phyloP scores from a whole-genome alignment of 2,329 filamentous ascomycete species.

The Didymella exigua region DNA sequence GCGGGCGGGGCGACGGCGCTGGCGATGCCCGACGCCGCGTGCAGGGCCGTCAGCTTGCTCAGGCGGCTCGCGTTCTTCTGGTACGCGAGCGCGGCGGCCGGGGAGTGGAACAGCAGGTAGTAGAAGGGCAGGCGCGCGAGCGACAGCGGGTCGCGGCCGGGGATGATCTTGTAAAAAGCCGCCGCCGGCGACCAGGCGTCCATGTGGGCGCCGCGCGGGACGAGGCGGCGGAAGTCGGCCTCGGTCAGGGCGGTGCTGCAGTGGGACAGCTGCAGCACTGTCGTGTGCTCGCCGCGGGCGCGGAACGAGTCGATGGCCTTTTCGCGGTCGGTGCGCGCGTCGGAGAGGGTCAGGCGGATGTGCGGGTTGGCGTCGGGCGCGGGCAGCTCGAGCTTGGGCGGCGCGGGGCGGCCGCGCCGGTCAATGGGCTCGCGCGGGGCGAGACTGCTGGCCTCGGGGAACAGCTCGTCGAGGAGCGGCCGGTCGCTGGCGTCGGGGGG shows the following conservation, averaged over 20 bases:
- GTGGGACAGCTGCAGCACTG: constrained; percentile 63
- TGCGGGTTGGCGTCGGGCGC: constrained; percentile 20
- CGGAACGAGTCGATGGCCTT: constrained; percentile 29
- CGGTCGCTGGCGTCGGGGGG: constrained; percentile 38
- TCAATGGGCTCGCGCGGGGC: constrained; percentile 21
- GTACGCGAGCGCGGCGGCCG: constrained; percentile 66
- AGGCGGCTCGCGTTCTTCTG: constrained; percentile 60
- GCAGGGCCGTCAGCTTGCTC: constrained; percentile 54
- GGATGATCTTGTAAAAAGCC: constrained; percentile 68
- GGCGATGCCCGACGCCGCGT: constrained; percentile 51
- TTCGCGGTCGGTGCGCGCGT: constrained; percentile 3
- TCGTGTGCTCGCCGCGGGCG: constrained; percentile 36
- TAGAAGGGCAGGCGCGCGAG: constrained; percentile 69
- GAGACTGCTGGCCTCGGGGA: constrained; percentile 54
- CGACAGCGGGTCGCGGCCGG: constrained; percentile 67
- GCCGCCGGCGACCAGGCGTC: constrained; percentile 66
- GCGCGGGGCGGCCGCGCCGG: constrained; percentile 24
- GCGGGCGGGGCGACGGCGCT: constrained; percentile 53
- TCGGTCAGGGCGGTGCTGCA: constrained; percentile 59
- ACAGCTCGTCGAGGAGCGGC: constrained; percentile 58
- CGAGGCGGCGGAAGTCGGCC: constrained; percentile 73
- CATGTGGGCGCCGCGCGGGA: constrained; percentile 66
- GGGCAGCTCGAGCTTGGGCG: constrained; percentile 37
- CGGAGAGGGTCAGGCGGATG: constrained; percentile 8
- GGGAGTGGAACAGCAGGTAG: constrained; percentile 69